Conservation (phyloP, 208 protist species). For the Herpetomonas tarakana region DNA sequence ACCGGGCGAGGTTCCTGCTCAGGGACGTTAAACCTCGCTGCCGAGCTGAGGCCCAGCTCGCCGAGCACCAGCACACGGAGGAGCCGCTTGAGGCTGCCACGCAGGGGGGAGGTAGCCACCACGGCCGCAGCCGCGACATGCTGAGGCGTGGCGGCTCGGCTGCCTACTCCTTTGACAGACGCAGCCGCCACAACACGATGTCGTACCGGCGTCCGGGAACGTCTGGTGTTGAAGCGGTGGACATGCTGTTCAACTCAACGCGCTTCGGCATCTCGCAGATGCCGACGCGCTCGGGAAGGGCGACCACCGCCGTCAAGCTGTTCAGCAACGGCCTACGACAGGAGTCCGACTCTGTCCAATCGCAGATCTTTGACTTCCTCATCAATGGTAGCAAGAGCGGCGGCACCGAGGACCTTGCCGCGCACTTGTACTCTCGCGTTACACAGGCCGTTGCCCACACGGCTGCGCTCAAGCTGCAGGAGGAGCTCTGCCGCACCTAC, state of each 20-base stretch:
- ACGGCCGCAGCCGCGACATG: not conserved
- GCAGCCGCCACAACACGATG: slow-evolving; percentile 7
- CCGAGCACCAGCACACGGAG: slow-evolving; percentile 70
- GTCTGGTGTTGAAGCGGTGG: not conserved
- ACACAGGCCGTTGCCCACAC: slow-evolving; percentile 47
- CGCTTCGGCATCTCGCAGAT: slow-evolving; percentile 5
- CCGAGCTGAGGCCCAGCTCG: slow-evolving; percentile 43
- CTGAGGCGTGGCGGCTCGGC: not conserved
- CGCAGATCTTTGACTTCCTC: slow-evolving; percentile 68
- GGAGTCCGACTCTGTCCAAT: slow-evolving; percentile 42
- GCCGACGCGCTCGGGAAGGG: not conserved
- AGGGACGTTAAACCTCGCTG: slow-evolving; percentile 57
- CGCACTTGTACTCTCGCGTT: slow-evolving; percentile 36
- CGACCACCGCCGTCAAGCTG: slow-evolving; percentile 16
- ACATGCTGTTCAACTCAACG: not conserved
- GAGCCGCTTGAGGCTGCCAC: slow-evolving; percentile 37
- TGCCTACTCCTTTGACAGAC: not conserved
- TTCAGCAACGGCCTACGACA: slow-evolving; percentile 30
- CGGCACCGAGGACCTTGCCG: slow-evolving; percentile 33
- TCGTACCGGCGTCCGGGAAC: not conserved
- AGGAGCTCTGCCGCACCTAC: slow-evolving; percentile 55
- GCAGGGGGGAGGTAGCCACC: not conserved
- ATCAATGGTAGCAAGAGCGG: slow-evolving; percentile 37
- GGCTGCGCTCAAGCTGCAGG: slow-evolving; percentile 57
- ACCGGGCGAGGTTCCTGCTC: slow-evolving; percentile 70